Evolutionary conservation across 2,329 filamentous ascomycete species (phyloP), one percentile per base, ranked within the genome.

Genomic region (Ophiostoma himal-ulmi): DNA sequence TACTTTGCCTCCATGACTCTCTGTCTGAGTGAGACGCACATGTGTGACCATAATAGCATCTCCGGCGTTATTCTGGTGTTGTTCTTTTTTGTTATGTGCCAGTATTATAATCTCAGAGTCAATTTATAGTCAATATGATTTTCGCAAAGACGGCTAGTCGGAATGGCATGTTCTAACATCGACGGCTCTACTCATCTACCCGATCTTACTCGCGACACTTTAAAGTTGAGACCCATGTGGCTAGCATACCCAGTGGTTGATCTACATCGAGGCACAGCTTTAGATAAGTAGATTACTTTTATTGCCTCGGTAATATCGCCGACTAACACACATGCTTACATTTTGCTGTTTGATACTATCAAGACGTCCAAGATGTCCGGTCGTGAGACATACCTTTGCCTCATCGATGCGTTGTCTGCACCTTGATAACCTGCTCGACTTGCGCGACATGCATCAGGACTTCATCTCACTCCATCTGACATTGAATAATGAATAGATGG

Each of bases 401-500:
- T 48, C 44, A 17, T 20, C 17, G 17, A 20, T n/a, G 44, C 20
- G 44, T n/a, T 48, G 44, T 48, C 17, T 20, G n/a, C 17, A 20
- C 44, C 44, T 48, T 26, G 52, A 57, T 57, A 57, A 26, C 52
- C 52, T 57, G 52, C 22, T 57, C 8, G 22, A 26, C 52, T 26
- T 57, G n/a, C 13, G 52, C 52, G 52, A 57, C 52, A 57, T 57
- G 52, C 52, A 57, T 57, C 52, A 48, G 52, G 26, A 22, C 52
- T 57, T 26, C 22, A 57, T 57, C 22, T 26, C 52, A 57, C 52
- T 26, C 5, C n/a, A 30, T 57, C 52, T 57, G n/a, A 57, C 52
- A 57, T 57, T 20, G 44, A 48, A 48, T 48, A 48, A 1, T 20
- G 30, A 5, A 17, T 22, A 26, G 13, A 14, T 11, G n/a, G n/a